phyloP scores from a whole-genome alignment of 2,329 filamentous ascomycete genomes.

The Cercospora zeina region DNA sequence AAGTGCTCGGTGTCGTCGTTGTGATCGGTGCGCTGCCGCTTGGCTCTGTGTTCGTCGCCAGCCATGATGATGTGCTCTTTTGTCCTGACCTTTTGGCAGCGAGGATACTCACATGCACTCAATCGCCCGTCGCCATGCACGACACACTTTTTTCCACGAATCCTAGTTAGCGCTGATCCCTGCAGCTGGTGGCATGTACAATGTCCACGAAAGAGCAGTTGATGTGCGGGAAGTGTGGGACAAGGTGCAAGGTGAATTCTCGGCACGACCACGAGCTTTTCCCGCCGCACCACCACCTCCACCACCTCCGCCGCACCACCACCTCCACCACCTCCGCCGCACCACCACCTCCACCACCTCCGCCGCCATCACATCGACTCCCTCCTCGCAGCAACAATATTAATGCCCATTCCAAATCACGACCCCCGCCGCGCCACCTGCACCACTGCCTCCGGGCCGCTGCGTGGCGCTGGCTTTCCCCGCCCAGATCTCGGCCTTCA shows the following conservation, averaged over 20 bases:
- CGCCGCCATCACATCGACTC: neutral
- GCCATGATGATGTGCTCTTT: conserved; percentile 26
- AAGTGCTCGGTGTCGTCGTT: conserved; percentile 58
- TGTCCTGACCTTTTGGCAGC: neutral
- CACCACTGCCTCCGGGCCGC: neutral
- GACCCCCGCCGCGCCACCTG: neutral
- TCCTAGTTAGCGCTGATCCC: neutral
- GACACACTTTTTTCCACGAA: neutral
- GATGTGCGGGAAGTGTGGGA: neutral
- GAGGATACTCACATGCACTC: conserved; percentile 15
- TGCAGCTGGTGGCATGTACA: neutral
- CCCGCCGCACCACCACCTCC: neutral
- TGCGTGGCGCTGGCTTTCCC: neutral
- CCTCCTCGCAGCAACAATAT: neutral
- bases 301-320: neutral
- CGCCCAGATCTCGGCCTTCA: conserved; percentile 5
- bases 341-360: too few species aligned
- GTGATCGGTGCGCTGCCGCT: conserved; percentile 28
- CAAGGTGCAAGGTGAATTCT: neutral
- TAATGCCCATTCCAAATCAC: neutral
- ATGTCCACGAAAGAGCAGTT: neutral
- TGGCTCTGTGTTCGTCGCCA: conserved; percentile 28
- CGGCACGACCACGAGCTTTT: neutral
- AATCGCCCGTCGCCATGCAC: neutral
- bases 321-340: neutral